Base-by-base conservation (phyloP, 2,329 filamentous ascomycete species). In the Epichloe bromicola region DNA sequence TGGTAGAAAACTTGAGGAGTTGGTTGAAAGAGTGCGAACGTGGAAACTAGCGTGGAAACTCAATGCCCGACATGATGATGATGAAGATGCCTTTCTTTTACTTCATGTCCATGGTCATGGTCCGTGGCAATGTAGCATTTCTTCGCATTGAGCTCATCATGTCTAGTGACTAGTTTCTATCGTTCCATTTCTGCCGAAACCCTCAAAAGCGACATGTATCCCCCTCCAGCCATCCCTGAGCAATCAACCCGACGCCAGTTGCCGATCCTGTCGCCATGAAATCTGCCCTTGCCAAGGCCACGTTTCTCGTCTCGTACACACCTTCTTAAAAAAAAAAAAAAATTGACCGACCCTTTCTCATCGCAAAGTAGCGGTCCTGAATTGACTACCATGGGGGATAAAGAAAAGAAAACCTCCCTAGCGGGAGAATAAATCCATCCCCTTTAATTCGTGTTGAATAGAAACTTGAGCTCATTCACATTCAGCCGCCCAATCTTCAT, bases 401-500 rank as follows among this genome's bases (percentile, higher is more conserved):
- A 20, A 3, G 3, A 30, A 30, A 30, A 2, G 0, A 30, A 30
- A 1, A 3, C 26, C 3, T 30, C 30, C 26, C 1, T 11, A 30
- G 26, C 1, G 26, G 26, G 8, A 30, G 10, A 30, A 30, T 4
- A 4, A 5, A 14, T 3, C n/a, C 10, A 33, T 33, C 46, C 39
- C 8, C 53, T 30, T 49, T 38, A 48, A 2, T 7, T 51, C 19
- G 55, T 48, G 49, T 64, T 66, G 54, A 91, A 88, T 53, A 94
- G 71, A 59, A 79, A 89, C 40, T 75, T 78, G 44, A 94, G 73
- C 59, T 94, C 86, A 36, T 72, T 71, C 2, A 75, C 69, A 50
- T 75, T 78, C 12, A 95, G 73, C 40, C 86, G 74, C 7, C 80
- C 79, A 48, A 94, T 72, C 53, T 74, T 79, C 60, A 79, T 78